These are phyloP conservation scores for Candida suzukii DNA, from an alignment of 805 yeast species.

Conservation along the genomic window DNA sequence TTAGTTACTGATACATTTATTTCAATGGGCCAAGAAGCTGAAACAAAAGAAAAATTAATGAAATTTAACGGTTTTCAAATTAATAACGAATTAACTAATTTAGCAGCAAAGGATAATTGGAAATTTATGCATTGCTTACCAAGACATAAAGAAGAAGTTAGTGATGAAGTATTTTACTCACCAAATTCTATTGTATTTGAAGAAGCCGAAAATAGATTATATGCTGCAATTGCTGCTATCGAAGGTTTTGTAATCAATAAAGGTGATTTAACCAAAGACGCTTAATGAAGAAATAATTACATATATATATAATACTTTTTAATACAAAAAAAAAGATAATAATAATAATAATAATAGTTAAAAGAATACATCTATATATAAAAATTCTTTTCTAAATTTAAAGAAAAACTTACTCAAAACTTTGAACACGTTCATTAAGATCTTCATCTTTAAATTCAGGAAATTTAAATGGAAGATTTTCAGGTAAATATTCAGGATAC, in stretches of 20 bases:
- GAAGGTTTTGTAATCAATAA: constrained; percentile 85
- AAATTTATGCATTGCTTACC: constrained; percentile 98
- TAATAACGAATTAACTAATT: constrained; percentile 55
- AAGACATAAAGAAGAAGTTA: constrained; percentile 90
- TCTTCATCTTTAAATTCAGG: constrained; percentile 18
- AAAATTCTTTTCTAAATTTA: no score
- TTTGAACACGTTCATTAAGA: no score
- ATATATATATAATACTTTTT: no score
- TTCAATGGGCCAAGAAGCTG: constrained; percentile 95
- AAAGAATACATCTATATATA: no score
- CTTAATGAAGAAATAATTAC: neutral
- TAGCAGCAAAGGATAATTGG: constrained; percentile 60
- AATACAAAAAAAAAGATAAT: no score
- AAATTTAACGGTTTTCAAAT: constrained; percentile 88
- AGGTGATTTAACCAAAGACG: constrained; percentile 39
- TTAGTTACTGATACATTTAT: constrained; percentile 95
- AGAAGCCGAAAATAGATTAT: constrained; percentile 94
- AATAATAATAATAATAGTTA: no score
- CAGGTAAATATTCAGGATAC: constrained; percentile 28
- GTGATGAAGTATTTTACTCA: constrained; percentile 86
- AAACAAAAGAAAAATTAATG: constrained; percentile 60
- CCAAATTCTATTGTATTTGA: constrained; percentile 80
- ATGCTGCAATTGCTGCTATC: constrained; percentile 91
- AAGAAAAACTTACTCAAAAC: no score
- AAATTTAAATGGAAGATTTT: constrained; percentile 10